phyloP scores from a whole-genome alignment of 306 rosid species.

The Acacia melanoxylon region DNA sequence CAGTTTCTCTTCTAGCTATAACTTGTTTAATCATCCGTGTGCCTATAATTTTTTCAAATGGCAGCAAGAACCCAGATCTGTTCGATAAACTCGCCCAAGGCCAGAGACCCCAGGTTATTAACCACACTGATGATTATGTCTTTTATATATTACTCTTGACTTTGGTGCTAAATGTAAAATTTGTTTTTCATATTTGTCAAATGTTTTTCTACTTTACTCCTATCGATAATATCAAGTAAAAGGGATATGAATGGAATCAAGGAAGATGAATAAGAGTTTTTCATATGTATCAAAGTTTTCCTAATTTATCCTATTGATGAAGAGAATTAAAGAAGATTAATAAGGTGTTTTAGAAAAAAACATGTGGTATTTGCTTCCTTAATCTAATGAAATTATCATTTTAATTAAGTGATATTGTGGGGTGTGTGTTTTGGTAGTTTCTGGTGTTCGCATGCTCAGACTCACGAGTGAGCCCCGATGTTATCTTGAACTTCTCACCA shows the following conservation, averaged over 20 bases:
- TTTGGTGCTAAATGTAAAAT: too few species aligned
- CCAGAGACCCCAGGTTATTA: conserved; percentile 58
- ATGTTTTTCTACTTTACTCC: too few species aligned
- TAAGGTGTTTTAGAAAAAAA: too few species aligned
- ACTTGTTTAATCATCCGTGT: background rate
- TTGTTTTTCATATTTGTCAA: too few species aligned
- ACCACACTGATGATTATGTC: background rate
- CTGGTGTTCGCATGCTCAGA: conserved; percentile 76
- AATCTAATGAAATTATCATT: background rate
- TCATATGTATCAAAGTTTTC: too few species aligned
- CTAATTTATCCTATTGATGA: too few species aligned
- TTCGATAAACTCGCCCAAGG: conserved; percentile 35
- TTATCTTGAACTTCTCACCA: conserved; percentile 54
- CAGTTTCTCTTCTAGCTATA: background rate
- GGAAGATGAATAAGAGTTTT: too few species aligned
- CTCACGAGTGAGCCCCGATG: conserved; percentile 70
- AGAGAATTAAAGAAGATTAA: too few species aligned
- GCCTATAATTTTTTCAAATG: background rate
- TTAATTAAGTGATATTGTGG: background rate
- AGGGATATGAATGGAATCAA: too few species aligned
- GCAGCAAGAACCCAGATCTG: conserved; percentile 39
- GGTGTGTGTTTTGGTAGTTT: conserved; percentile 36
- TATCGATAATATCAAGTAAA: too few species aligned
- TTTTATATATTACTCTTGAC: too few species aligned
- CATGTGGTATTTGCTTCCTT: too few species aligned